Evolutionary conservation across 306 rosid genomes (phyloP).

Genomic region (Inga leiocalycina): DNA sequence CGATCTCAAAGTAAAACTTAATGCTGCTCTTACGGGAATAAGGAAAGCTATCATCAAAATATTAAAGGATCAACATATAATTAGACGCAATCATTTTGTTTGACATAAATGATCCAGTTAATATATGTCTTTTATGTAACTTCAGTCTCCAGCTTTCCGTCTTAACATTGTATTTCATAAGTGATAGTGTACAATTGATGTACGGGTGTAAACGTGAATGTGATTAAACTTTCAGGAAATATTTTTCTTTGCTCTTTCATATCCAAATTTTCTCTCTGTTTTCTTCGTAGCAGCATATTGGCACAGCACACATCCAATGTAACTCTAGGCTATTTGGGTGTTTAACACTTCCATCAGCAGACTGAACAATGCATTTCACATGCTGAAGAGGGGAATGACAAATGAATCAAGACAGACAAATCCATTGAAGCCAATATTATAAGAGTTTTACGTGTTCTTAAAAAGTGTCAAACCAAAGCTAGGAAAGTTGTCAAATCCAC

Average conservation of each 20-base stretch:
- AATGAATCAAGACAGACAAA: conserved; percentile 24
- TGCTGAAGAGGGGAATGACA: not conserved
- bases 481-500: conserved; percentile 91
- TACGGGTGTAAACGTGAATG: not conserved
- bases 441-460: conserved; percentile 73
- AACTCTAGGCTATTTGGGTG: not conserved
- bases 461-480: conserved; percentile 79
- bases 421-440: conserved; percentile 21
- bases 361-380: conserved; percentile 12
- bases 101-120: no score
- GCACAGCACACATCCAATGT: not conserved
- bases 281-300: conserved; percentile 8
- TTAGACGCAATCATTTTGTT: no score
- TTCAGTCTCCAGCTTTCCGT: no score
- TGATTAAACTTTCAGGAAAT: not conserved
- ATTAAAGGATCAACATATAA: no score
- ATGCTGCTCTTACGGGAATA: no score
- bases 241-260: not conserved
- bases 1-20: no score
- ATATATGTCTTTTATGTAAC: no score
- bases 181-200: not conserved
- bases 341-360: not conserved
- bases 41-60: no score
- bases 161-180: not conserved
- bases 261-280: conserved; percentile 2